Evolutionary conservation across 768 basidiomycete species (phyloP), one percentile per base, ranked within the genome.

Genomic region (Pulveroboletus sp.): DNA sequence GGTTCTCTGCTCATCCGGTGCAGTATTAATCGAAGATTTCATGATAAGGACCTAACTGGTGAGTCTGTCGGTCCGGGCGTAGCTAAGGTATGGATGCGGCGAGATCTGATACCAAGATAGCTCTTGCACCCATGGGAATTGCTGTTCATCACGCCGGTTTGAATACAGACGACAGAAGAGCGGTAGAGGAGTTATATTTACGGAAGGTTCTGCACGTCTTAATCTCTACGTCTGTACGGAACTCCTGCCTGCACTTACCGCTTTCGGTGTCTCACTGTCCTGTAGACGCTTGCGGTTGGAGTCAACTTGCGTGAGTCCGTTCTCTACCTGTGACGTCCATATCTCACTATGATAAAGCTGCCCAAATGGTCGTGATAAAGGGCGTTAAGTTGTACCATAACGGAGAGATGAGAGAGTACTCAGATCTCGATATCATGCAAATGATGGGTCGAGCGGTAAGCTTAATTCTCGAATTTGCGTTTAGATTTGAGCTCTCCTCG

Each of bases 61-160:
- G 56, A n/a, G 63, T 43, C 19, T 29, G 40, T 31, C n/a, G n/a
- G n/a, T n/a, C n/a, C n/a, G n/a, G n/a, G n/a, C n/a, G 8, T 34
- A 13, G 17, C 11, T 20, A 7, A 32, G 23, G n/a, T 16, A 24
- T 52, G 2, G 8, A 40, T 9, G n/a, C 33, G 29, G 12, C 1
- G 20, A 37, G 38, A 31, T 12, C 38, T 62, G 29, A 65, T 32
- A 45, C 24, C 19, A 7, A 43, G 39, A 48, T 55, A 85, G 88
- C 76, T 25, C 73, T 94, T 27, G 84, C 82, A n/a, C 64, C 71
- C 1, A 67, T 65, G 45, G 97, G 95, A 1, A 82, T 98, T 40
- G 93, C 91, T 11, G 79, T 92, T 7, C 95, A 99, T 62, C 94
- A 98, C 62, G 95, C 94, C 5, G 95, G 95, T 2, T 68, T 97